A percentile compares a stretch with the other conserved stretches of the same genome.
phyloP scores from a whole-genome alignment of 768 basidiomycete genomes.

The Ephemerocybe angulata region DNA sequence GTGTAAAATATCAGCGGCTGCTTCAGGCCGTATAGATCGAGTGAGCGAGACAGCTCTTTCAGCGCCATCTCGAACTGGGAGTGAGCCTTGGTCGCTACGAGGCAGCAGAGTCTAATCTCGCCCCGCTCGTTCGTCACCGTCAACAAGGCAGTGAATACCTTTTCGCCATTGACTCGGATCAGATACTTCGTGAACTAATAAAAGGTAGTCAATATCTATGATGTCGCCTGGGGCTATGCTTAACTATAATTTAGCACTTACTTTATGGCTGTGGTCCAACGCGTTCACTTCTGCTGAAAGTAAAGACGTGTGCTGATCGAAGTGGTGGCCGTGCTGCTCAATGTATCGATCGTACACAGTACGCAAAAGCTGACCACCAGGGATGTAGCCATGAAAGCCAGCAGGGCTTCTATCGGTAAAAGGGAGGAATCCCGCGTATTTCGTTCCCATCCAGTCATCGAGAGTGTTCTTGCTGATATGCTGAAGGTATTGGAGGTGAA shows the following conservation, averaged over 20 bases:
- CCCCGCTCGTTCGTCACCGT: slow-evolving; percentile 27
- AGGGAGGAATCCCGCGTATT: slow-evolving; percentile 1
- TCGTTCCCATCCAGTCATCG: background rate
- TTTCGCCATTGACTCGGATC: background rate
- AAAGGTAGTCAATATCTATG: background rate
- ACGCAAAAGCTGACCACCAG: slow-evolving; percentile 14
- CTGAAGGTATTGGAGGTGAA: slow-evolving; percentile 19
- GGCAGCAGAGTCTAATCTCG: slow-evolving; percentile 15
- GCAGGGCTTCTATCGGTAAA: slow-evolving; percentile 11
- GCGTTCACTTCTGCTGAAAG: slow-evolving; percentile 7
- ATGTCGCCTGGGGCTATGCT: background rate
- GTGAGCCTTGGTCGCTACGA: slow-evolving; percentile 29
- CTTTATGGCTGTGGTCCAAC: slow-evolving; percentile 14
- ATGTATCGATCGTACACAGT: slow-evolving; percentile 18
- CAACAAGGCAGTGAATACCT: slow-evolving; percentile 23
- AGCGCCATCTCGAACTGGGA: slow-evolving; percentile 22
- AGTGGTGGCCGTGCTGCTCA: slow-evolving; percentile 6
- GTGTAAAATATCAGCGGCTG: slow-evolving; percentile 25
- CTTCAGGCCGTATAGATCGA: slow-evolving; percentile 25
- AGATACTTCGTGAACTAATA: background rate
- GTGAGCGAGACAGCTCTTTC: slow-evolving; percentile 13
- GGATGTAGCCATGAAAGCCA: slow-evolving; percentile 14
- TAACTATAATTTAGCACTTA: slow-evolving; percentile 7
- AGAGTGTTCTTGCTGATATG: background rate
- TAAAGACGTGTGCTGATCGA: slow-evolving; percentile 10